Conservation (phyloP, 139 green algal genomes). For the Coccomyxa sp. region DNA sequence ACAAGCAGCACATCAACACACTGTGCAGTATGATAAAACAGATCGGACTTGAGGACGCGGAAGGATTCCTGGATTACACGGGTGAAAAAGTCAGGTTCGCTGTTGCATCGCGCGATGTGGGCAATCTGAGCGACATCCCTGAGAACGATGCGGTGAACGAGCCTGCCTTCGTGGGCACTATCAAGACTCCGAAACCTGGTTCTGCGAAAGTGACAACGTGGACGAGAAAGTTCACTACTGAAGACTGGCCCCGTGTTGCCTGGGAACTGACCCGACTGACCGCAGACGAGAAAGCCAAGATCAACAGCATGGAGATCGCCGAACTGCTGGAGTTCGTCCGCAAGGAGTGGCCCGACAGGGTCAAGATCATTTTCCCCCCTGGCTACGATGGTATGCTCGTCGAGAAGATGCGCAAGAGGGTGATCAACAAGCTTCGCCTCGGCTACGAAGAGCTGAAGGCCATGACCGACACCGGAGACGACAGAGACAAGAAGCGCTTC, state of each 20-base stretch:
- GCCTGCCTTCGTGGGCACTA: neutral
- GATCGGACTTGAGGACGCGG: neutral
- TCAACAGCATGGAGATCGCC: neutral
- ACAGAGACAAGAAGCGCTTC: neutral
- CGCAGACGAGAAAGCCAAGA: neutral
- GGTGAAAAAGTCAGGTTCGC: neutral
- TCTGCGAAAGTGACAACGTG: neutral
- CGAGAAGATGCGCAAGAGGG: neutral
- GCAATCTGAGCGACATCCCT: neutral
- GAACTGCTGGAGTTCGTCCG: neutral
- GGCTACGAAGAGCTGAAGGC: neutral
- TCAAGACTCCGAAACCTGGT: neutral
- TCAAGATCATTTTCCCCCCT: neutral
- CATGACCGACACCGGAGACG: neutral
- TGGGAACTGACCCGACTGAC: neutral
- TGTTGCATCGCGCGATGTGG: neutral
- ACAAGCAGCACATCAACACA: neutral
- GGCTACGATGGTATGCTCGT: neutral
- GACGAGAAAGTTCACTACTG: conserved; percentile 1
- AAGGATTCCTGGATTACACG: neutral
- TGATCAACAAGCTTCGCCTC: neutral
- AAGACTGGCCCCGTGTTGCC: neutral
- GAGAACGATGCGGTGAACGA: neutral
- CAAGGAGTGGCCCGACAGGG: neutral
- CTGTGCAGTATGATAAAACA: neutral